Base-by-base conservation (phyloP, 192 early-diverging fungal species). In the Coemansia sp. region DNA sequence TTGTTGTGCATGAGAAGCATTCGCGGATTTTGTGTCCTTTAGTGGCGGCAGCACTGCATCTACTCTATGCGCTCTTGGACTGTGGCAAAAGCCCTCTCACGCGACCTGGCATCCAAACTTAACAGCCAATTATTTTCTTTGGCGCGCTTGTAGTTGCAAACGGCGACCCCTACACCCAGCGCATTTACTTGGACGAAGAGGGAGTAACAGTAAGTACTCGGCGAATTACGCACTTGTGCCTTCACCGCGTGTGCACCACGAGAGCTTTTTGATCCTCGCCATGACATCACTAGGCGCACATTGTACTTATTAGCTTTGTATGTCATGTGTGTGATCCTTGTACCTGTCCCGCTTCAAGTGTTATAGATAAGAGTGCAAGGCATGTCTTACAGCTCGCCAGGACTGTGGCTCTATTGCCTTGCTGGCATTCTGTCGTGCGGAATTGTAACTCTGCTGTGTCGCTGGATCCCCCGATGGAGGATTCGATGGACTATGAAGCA, bases 391-490 rank as follows among this genome's bases (percentile, higher is more conserved):
- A 69, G 77, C 17, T 23, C 52, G 26, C 29, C 66, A 2, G 75
- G 72, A 0, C 50, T 82, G 7, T 78, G 83, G 38, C 27, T 88
- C 5, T 95, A 90, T 66, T 67, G 82, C 46, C 8, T 88, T 5
- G 31, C 86, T 4, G 88, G 83, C 18, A 11, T 90, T 27, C 53
- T 88, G 37, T 81, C 91, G 3, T 58, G 78, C 3, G 94, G 94
- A 4, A 59, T 86, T 8, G 57, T 87, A 2, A 92, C 84, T 47
- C 69, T 97, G 14, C 38, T 94, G 9, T 87, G 83, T 40, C 86
- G 92, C 26, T 97, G 96, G 94, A 62, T 96, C 31, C 90, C 92
- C 45, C 62, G 60, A 17, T 80, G 86, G 74, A 87, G 84, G 62
- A 80, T 95, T 26, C 53, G 58, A 42, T 83, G 88, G 79, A 85